A percentile compares a stretch with the other conserved stretches of the same genome.
Evolutionary conservation across 768 basidiomycete species (phyloP).

Genomic region (Podaxis mareebaensis): DNA sequence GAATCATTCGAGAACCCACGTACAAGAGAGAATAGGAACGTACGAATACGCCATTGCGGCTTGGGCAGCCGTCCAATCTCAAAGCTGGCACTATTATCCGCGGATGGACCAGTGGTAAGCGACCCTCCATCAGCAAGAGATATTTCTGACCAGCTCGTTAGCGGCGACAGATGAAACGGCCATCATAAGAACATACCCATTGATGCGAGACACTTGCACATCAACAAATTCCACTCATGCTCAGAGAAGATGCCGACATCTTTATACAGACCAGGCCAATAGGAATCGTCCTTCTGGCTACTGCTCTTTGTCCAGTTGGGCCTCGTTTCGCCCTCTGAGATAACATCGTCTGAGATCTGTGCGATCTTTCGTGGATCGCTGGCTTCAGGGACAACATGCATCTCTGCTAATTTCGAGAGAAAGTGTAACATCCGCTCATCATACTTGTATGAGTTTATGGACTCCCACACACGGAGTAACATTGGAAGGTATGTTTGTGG

Average conservation of each 20-base stretch:
- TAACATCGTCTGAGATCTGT: constrained; percentile 70
- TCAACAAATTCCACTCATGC: constrained; percentile 80
- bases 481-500: constrained; percentile 83
- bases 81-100: constrained; percentile 71
- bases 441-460: constrained; percentile 85
- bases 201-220: constrained; percentile 85
- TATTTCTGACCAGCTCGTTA: constrained; percentile 48
- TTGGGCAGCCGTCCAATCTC: constrained; percentile 75
- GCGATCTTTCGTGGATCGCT: constrained; percentile 72
- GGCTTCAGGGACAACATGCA: constrained; percentile 76
- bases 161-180: constrained; percentile 7
- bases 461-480: constrained; percentile 86
- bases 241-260: constrained; percentile 88
- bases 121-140: constrained; percentile 74
- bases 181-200: constrained; percentile 56
- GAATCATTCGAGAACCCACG: constrained; percentile 15
- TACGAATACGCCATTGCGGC: constrained; percentile 72
- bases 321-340: constrained; percentile 61
- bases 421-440: constrained; percentile 90
- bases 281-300: constrained; percentile 22
- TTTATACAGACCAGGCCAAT: constrained; percentile 77
- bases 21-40: constrained; percentile 26
- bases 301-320: constrained; percentile 53
- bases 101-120: constrained; percentile 71
- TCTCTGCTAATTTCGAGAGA: constrained; percentile 72